Percentiles rank a stretch among this genome's conserved stretches.
These are phyloP conservation scores for Tolypocladium cylindrosporum DNA, from an alignment of 2,329 filamentous ascomycete genomes.

Conservation along the genomic window DNA sequence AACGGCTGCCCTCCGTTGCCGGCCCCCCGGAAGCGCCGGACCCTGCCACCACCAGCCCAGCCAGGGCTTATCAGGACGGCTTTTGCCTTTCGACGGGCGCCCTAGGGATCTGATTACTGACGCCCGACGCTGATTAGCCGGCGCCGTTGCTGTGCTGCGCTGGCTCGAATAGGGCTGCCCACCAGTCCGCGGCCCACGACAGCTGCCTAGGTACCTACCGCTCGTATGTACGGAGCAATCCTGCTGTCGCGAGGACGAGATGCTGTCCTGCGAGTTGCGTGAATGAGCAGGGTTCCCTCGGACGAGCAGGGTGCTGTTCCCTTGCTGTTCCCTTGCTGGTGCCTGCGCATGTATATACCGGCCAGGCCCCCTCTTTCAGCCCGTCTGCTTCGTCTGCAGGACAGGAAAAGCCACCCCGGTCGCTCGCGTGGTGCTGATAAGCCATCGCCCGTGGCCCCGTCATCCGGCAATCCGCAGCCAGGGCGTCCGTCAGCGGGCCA, in stretches of 20 bases:
- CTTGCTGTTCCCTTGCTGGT: too few relatives aligned
- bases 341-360: too few relatives aligned
- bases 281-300: too few relatives aligned
- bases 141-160: neutral
- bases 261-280: too few relatives aligned
- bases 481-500: neutral
- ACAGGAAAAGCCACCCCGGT: neutral
- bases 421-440: neutral
- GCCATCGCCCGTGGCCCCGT: neutral
- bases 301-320: too few relatives aligned
- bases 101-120: neutral
- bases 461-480: neutral
- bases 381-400: too few relatives aligned
- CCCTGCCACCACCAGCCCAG: neutral
- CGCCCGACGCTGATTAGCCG: neutral
- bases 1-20: neutral
- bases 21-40: neutral
- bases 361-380: too few relatives aligned
- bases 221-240: too few relatives aligned
- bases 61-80: neutral
- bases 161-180: neutral
- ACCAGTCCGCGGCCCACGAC: too few relatives aligned
- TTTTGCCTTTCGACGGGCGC: too few relatives aligned
- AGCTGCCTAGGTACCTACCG: too few relatives aligned
- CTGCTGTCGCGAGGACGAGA: too few relatives aligned